Evolutionary conservation across 2,329 filamentous ascomycete genomes (phyloP).

Genomic region (Alternaria brassicae): DNA sequence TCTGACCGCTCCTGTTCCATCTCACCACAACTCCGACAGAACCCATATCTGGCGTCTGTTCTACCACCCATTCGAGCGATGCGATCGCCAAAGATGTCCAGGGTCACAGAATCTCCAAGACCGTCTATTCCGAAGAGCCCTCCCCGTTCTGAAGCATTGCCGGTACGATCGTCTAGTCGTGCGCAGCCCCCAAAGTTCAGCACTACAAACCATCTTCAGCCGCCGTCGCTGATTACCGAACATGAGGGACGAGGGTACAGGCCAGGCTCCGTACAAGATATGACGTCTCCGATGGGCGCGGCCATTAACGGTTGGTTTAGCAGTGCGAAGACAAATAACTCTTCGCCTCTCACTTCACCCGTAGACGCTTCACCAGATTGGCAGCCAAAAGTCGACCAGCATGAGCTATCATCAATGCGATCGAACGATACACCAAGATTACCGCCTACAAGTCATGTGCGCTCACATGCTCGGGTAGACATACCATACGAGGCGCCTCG

Average conservation of each 20-base stretch:
- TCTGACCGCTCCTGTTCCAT: not conserved
- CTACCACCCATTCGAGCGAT: conserved; percentile 4
- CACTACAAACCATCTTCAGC: conserved; percentile 6
- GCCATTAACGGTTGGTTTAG: conserved; percentile 24
- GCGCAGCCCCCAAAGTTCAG: conserved; percentile 12
- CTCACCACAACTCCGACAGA: conserved; percentile 2
- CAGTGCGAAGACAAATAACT: not conserved
- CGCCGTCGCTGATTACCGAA: conserved; percentile 5
- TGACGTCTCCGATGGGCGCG: conserved; percentile 22
- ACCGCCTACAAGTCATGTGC: not conserved
- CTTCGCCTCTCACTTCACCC: not conserved
- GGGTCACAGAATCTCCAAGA: not conserved
- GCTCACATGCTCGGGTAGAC: not conserved
- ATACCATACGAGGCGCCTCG: not conserved
- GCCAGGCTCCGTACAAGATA: conserved; percentile 13
- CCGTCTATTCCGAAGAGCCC: not conserved
- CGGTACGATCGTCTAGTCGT: not conserved
- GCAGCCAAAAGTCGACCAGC: conserved; percentile 23
- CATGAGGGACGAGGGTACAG: not conserved
- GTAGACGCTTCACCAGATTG: conserved; percentile 13
- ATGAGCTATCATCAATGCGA: conserved; percentile 25
- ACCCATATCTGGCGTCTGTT: not conserved
- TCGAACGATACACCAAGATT: conserved; percentile 14
- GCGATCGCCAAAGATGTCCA: not conserved
- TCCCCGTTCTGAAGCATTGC: not conserved